Base-by-base conservation (phyloP, 441 rosid genomes). In the Gossypium schwendimanii region DNA sequence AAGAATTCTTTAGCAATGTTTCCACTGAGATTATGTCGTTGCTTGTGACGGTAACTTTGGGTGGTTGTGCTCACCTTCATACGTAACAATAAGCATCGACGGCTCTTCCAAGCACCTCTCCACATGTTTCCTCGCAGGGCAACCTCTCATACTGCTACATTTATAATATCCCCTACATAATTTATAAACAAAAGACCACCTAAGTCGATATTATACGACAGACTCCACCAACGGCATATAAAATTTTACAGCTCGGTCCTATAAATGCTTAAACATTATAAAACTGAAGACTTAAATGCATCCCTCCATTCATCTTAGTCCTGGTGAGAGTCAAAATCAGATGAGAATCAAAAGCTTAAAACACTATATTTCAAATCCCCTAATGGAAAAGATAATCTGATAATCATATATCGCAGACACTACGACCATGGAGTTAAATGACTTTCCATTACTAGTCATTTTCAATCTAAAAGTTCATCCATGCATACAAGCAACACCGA, bases 61-160 rank as follows among this genome's bases (percentile, higher is more conserved):
- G 61, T 94, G 99, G 88, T 84, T 94, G 78, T 94, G 99, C 68
- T 94, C 99, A 63, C 94, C 93, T 86, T 94, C 99, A 33, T 94
- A 94, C 23, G 99, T 94, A 12, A 94, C 96, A 54, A 85, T 84
- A 50, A 94, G 98, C 99, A 94, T 91, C 1, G 90, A 76, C 4
- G 98, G 88, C 50, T 94, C 98, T 78, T 91, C 98, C 81, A 94
- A 66, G 86, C 92, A 87, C 81, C 98, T 89, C 84, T 94, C 99
- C 41, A 94, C 98, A 52, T 94, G 98, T 83, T 94, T 94, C 90
- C 98, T 92, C 14, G 98, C 98, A 26, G 98, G 99, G 78, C 99
- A 94, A 21, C 97, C 99, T 84, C 99, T 89, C 87, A 89, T 88
- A 87, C 99, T 92, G 86, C 99, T 94, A 78, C 99, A 94, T 76